A percentile compares a stretch with the other conserved stretches of the same genome.
Conservation (phyloP, 345 rosid genomes). For the Bruguiera sexangula region DNA sequence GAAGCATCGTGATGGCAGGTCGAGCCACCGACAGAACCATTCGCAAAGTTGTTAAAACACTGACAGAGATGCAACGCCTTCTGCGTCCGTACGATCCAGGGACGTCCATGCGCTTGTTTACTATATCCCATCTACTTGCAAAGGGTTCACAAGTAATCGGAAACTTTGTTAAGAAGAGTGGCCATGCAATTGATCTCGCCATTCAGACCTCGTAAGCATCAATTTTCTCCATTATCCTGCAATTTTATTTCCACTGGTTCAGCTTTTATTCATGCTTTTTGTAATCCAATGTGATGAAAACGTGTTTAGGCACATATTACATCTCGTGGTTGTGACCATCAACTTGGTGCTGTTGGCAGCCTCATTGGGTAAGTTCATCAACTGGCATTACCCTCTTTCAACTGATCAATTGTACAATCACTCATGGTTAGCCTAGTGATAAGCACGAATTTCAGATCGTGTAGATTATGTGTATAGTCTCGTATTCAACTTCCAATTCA, state of each 20-base stretch:
- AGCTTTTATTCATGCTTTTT: neutral
- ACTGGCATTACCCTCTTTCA: too few species aligned
- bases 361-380: slow-evolving; percentile 42
- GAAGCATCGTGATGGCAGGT: slow-evolving; percentile 41
- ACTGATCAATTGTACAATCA: too few species aligned
- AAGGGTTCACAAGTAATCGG: slow-evolving; percentile 39
- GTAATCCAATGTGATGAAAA: neutral
- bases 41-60: slow-evolving; percentile 26
- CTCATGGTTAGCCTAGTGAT: too few species aligned
- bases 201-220: slow-evolving; percentile 47
- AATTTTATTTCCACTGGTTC: neutral
- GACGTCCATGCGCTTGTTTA: slow-evolving; percentile 33
- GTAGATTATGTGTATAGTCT: too few species aligned
- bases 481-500: too few species aligned
- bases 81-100: slow-evolving; percentile 48
- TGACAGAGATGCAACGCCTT: slow-evolving; percentile 38
- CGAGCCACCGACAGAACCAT: slow-evolving; percentile 32
- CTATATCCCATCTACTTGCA: slow-evolving; percentile 39
- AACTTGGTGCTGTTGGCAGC: slow-evolving; percentile 47
- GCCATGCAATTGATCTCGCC: slow-evolving; percentile 44
- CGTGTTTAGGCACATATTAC: slow-evolving; percentile 36
- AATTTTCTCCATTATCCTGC: neutral
- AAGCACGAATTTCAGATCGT: too few species aligned
- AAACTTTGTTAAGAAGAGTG: slow-evolving; percentile 31
- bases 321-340: slow-evolving; percentile 40